phyloP scores from a whole-genome alignment of 768 basidiomycete genomes.

The Russula compacta region DNA sequence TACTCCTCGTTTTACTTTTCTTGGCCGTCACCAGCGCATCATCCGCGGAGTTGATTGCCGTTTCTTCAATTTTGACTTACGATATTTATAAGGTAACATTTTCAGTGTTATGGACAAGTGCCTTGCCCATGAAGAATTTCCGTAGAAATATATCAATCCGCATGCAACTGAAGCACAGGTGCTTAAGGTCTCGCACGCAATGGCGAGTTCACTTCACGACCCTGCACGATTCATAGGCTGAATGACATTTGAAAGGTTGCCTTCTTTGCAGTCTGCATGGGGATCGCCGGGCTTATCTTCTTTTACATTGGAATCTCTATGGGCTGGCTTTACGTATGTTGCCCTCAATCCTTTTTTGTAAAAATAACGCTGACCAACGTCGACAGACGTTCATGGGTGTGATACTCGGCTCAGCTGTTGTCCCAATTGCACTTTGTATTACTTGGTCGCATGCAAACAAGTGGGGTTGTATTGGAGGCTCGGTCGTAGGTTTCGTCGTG shows the following conservation, averaged over 20 bases:
- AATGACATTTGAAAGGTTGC: constrained; percentile 38
- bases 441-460: constrained; percentile 84
- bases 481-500: constrained; percentile 56
- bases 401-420: constrained; percentile 75
- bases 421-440: constrained; percentile 77
- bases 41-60: constrained; percentile 86
- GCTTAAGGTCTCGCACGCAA: constrained; percentile 55
- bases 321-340: constrained; percentile 84
- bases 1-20: constrained; percentile 75
- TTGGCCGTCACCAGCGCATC: constrained; percentile 81
- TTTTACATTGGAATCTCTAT: constrained; percentile 86
- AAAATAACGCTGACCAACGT: not conserved
- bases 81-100: constrained; percentile 66
- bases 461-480: constrained; percentile 70
- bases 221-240: not conserved
- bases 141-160: constrained; percentile 71
- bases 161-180: constrained; percentile 67
- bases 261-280: constrained; percentile 69
- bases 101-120: not conserved
- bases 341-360: not conserved
- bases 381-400: constrained; percentile 80
- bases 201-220: constrained; percentile 33
- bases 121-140: not conserved
- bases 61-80: constrained; percentile 74
- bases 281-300: constrained; percentile 76